Evolutionary conservation across 192 early-diverging fungal genomes (phyloP), one percentile per base, ranked within the genome.

Genomic region (Coemansia sp.): DNA sequence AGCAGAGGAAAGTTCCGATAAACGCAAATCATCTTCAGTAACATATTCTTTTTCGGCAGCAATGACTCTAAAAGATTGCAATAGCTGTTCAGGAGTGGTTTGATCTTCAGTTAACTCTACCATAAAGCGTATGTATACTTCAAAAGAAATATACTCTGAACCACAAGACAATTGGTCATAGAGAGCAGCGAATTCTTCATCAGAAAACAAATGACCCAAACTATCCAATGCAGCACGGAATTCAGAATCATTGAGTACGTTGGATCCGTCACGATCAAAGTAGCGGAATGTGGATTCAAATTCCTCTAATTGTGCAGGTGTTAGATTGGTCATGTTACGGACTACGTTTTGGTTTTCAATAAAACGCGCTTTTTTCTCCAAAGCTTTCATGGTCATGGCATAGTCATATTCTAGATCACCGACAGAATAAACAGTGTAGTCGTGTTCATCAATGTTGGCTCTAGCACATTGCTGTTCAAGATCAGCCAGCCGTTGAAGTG

Each of bases 281-380:
- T 89, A 81, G 25, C 87, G 79, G 82, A 97, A 97, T 0, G 91
- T 90, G 50, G 83, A 70, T 57, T 91, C 88, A 53, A 91, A 95
- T 67, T 94, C 90, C 60, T 97, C 94, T 17, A 97, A 62, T 53
- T 95, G 94, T 20, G 81, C 84, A 1, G 94, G 90, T 15, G 92
- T 95, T 65, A 97, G 73, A 53, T 95, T 95, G 48, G 91, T 92
- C 82, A 90, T 88, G 50, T 85, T 87, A 38, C 94, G 81, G 29
- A 92, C 91, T 15, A 93, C 88, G n/a, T 87, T 87, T 64, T 97
- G 94, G 74, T 97, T 97, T 47, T 95, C 92, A 53, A 97, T 92
- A 46, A 97, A 97, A 0, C 86, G 79, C 11, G 70, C 72, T 60
- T 90, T 92, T 62, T 90, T 92, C 58, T 81, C 81, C 52, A 88